Conservation (phyloP, 371 early-diverging fungal genomes). For the Choanephora cucurbitarum region DNA sequence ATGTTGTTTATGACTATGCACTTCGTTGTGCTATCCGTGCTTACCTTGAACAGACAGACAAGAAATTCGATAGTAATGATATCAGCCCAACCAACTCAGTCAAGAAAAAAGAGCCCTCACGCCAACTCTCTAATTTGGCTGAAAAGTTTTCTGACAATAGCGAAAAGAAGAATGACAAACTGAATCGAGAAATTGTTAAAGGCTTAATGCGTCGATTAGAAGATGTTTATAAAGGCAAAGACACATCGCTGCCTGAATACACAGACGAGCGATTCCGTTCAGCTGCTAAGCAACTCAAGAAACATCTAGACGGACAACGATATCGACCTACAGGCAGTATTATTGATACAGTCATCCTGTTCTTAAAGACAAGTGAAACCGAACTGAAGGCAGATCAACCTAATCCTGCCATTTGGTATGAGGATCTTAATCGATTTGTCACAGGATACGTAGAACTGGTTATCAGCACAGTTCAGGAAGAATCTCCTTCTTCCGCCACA, state of each 20-base stretch:
- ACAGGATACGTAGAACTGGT: constrained; percentile 39
- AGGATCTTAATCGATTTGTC: constrained; percentile 34
- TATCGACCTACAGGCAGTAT: constrained; percentile 38
- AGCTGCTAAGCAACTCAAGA: constrained; percentile 26
- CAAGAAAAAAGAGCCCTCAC: constrained; percentile 8
- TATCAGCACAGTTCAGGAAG: constrained; percentile 43
- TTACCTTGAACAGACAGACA: constrained; percentile 24
- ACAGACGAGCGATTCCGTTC: constrained; percentile 30
- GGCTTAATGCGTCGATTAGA: constrained; percentile 36
- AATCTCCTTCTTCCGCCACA: constrained; percentile 36
- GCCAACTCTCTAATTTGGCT: constrained; percentile 24
- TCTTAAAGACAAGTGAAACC: constrained; percentile 36
- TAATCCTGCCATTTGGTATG: constrained; percentile 28
- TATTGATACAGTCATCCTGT: constrained; percentile 40
- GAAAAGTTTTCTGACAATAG: constrained; percentile 37
- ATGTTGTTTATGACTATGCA: constrained; percentile 29
- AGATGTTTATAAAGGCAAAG: constrained; percentile 31
- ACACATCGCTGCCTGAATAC: constrained; percentile 29
- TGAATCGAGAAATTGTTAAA: constrained; percentile 42
- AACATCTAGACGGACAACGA: constrained; percentile 31
- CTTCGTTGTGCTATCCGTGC: constrained; percentile 37
- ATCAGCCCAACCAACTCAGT: constrained; percentile 20
- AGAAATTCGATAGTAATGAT: constrained; percentile 16
- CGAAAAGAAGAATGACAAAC: constrained; percentile 34
- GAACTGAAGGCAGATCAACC: constrained; percentile 27